Base-by-base conservation (phyloP, 345 rosid genomes). In the Aegle marmelos region DNA sequence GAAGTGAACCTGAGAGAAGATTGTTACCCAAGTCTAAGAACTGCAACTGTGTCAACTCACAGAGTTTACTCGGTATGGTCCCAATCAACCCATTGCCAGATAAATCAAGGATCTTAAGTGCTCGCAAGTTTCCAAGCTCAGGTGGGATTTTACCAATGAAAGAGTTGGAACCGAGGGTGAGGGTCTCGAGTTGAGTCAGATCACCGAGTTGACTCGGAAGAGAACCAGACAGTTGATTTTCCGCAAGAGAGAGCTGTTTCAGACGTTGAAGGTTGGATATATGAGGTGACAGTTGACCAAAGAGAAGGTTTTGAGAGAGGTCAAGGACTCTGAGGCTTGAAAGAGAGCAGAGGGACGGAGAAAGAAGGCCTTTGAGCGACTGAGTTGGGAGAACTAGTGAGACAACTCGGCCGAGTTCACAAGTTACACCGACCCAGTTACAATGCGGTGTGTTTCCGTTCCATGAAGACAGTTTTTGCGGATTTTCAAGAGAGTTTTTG, bases 41-140 rank as follows among this genome's bases (percentile, higher is more conserved):
- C 57, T 16, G 57, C 22, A 53, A 53, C 22, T 5, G 57, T 4
- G 21, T 53, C 57, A 91, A 76, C 78, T 86, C 80, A 2, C 89
- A 83, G 65, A 92, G 86, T 73, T 76, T 79, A 78, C 67, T 70
- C 77, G 96, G 94, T 0, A 93, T 41, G 57, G 6, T 3, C n/a
- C 97, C 98, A 1, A 83, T 70, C 45, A 95, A 85, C 1, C 79
- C 82, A 41, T 91, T 95, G 53, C 81, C 59, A 7, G 96, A 95
- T 78, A 95, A 87, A 79, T 87, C 97, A 0, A 95, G 89, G 1
- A 86, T 88, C 62, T 80, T 85, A 16, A 91, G 95, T 10, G 62
- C 76, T 17, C 57, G 72, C n/a, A 93, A 66, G 13, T 33, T 64
- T 28, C 94, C 89, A 4, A 95, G 68, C 82, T 81, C 88, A 2